Base-by-base conservation (phyloP, 225 moss, liverwort and hornwort species). In the Pseudoscleropodium purum region DNA sequence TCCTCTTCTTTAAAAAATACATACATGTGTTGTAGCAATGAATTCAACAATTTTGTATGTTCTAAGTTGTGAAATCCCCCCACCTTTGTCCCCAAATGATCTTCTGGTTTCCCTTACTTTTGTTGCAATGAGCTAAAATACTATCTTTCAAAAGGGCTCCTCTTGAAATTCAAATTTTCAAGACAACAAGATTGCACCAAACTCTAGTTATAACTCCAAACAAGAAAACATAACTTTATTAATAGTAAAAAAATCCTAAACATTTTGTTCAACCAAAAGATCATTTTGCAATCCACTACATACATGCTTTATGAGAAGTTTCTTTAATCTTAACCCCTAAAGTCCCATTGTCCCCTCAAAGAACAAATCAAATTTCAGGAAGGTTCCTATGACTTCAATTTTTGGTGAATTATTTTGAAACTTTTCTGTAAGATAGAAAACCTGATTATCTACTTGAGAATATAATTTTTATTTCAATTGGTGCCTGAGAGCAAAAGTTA, bases 11-110 rank as follows among this genome's bases (percentile, higher is more conserved):
- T 2, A 11, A 39, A 72, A 72, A 41, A 4, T 27, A 14, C 16
- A 17, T 29, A 2, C 8, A 30, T 29, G 11, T 29, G 3, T 1
- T 30, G 1, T 18, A 75, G 2, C 0, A 0, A 75, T 19, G 4
- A 31, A 0, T 2, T 47, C 47, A 75, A 31, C 47, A 75, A 31
- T 31, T 49, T 31, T 4, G 4, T 75, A 43, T 19, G 12, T 49
- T 29, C 31, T 75, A 12, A 18, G 11, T 11, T 75, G 19, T 47
- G 10, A 47, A 75, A 41, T 41, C 26, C 3, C 20, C 20, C 5
- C 0, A 2, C 34, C 6, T 68, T 6, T 4, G 0, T 12, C 15
- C 6, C 7, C 1, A 37, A 67, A 36, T 36, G 36, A 36, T 19
- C 67, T 36, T 36, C 18, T 2, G 1, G 0, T 36, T 67, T 1